Base-by-base conservation (phyloP, 2,329 filamentous ascomycete genomes). In the Exophiala mesophila region DNA sequence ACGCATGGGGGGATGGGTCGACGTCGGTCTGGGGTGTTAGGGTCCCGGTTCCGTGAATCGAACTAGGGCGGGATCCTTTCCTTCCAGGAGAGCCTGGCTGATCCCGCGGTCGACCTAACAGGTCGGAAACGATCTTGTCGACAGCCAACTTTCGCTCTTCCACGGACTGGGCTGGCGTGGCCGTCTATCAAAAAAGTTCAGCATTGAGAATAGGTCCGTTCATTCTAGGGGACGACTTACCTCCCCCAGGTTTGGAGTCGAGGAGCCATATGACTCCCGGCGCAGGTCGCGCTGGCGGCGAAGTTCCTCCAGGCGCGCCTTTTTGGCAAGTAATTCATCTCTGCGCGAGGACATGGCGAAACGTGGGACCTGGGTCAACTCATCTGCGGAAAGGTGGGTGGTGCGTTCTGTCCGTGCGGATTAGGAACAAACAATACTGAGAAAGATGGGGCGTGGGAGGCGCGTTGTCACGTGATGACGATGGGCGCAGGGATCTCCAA, bases 281-380 rank as follows among this genome's bases (percentile, higher is more conserved):
- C 89, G 78, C 56, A 90, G 71, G 64, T 94, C 88, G 57, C 92
- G 80, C 69, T 96, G 88, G 50, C 86, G 80, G 71, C 95, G 96
- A 54, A 98, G 77, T 75, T 97, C 92, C 36, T 87, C 89, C 58
- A 98, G 87, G 74, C 92, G 96, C 51, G 89, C 90, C 73, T 87
- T 90, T 72, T 98, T 98, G 56, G 88, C 89, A 57, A 92, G 73
- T 56, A 98, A 95, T 73, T 98, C 92, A 73, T 95, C 88, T 72
- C 88, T 85, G 58, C 89, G 84, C 74, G 52, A 55, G 36, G 52
- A 49, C 50, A 55, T 89, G 72, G 30, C 45, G 19, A 18, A 21
- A 13, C 24, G 24, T 5, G 35, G 12, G 21, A 16, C 30, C 7
- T 26, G 23, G 23, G 23, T 12, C 12, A 26, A 7, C 7, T 26